Evolutionary conservation across 139 green algal species (phyloP).

Genomic region (Micromonas pusilla): DNA sequence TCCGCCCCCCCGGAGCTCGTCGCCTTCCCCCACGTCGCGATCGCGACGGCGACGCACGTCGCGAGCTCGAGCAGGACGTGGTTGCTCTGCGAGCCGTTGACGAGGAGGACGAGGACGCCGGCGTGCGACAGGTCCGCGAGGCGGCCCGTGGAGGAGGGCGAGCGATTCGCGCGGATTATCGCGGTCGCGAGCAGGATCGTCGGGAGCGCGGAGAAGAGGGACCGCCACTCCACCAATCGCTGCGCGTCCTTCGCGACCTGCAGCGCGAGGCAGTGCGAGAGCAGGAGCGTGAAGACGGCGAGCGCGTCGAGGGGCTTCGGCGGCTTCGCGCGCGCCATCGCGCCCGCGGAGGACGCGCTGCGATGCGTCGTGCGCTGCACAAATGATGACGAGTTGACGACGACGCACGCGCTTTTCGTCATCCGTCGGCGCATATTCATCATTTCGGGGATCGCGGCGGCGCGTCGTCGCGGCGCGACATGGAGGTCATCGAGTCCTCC

Average conservation of each 20-base stretch:
- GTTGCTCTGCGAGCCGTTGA: not conserved
- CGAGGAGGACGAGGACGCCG: not conserved
- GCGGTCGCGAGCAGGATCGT: not conserved
- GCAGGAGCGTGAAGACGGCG: constrained; percentile 16
- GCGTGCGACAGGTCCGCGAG: not conserved
- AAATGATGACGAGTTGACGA: too few species aligned
- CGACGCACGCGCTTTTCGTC: too few species aligned
- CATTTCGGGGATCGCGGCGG: too few species aligned
- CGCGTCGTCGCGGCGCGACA: too few species aligned
- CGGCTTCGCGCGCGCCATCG: too few species aligned
- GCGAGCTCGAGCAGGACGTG: not conserved
- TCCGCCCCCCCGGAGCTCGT: too few species aligned
- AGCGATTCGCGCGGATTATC: not conserved
- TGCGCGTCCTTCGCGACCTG: not conserved
- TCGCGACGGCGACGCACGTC: not conserved
- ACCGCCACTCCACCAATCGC: not conserved
- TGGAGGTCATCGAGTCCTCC: not conserved
- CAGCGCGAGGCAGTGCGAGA: constrained; percentile 39
- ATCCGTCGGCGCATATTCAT: too few species aligned
- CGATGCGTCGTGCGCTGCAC: too few species aligned
- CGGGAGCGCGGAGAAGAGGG: not conserved
- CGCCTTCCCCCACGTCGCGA: not conserved
- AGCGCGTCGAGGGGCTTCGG: too few species aligned
- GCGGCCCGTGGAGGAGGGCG: not conserved
- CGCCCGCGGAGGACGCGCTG: too few species aligned